Conservation (phyloP, 2,329 filamentous ascomycete species). For the Epichloe glyceriae region DNA sequence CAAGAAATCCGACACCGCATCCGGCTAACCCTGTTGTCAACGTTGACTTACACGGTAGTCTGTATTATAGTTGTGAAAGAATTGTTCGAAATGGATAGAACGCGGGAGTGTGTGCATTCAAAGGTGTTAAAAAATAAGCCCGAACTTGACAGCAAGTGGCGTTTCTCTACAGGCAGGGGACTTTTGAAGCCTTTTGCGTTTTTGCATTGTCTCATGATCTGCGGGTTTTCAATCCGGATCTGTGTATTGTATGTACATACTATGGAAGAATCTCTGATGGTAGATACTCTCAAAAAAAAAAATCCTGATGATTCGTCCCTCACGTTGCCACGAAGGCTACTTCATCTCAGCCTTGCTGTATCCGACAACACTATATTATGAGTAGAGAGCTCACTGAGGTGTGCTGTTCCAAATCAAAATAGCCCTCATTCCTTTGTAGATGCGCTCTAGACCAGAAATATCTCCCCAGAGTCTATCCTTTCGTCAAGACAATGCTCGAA, state of each 20-base stretch:
- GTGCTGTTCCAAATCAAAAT: no score
- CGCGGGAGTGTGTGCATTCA: conserved; percentile 18
- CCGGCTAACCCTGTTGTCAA: conserved; percentile 13
- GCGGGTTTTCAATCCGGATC: background rate
- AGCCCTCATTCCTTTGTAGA: no score
- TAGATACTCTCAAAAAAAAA: conserved; percentile 14
- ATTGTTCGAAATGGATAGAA: conserved; percentile 8
- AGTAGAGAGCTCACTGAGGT: no score
- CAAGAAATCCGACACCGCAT: conserved; percentile 23
- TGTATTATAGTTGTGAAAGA: conserved; percentile 10
- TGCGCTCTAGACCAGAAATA: no score
- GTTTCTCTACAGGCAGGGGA: conserved; percentile 10
- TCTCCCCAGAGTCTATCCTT: no score
- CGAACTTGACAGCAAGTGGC: conserved; percentile 1
- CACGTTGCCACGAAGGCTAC: no score
- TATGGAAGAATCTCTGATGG: conserved; percentile 13
- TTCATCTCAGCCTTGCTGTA: no score
- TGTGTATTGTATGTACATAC: conserved; percentile 21
- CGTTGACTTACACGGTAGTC: conserved; percentile 11
- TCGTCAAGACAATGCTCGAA: no score
- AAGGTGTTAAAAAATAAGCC: conserved; percentile 24
- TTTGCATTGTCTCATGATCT: background rate
- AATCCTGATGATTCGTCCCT: conserved; percentile 15
- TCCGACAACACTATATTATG: no score
- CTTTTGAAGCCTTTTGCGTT: background rate